Percentiles rank a stretch among this genome's conserved stretches.
Evolutionary conservation across 345 rosid genomes (phyloP).

Genomic region (Lepidium aucheri): DNA sequence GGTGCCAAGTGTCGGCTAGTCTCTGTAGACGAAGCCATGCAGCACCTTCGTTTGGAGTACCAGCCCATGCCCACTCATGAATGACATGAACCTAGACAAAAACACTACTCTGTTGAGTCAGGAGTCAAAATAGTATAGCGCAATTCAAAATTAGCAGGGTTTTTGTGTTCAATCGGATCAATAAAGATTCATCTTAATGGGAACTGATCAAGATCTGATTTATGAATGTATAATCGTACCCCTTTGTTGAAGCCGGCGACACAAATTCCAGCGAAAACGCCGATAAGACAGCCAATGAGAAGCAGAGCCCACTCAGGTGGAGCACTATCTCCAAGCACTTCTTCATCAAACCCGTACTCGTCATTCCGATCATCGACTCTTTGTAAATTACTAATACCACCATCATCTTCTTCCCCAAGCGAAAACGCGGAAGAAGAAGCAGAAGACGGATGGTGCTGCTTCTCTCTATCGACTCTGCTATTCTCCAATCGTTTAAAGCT

Average conservation of each 20-base stretch:
- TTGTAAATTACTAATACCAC: constrained; percentile 15
- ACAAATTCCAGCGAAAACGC: constrained; percentile 82
- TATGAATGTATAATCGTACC: constrained; percentile 31
- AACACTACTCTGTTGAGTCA: constrained; percentile 16
- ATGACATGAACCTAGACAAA: constrained; percentile 67
- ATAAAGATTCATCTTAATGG: neutral
- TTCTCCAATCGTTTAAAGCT: constrained; percentile 42
- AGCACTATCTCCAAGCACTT: constrained; percentile 61
- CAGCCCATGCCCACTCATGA: constrained; percentile 99
- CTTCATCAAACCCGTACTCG: constrained; percentile 28
- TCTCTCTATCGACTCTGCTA: constrained; percentile 33
- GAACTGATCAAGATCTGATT: constrained; percentile 14
- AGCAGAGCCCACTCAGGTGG: constrained; percentile 97
- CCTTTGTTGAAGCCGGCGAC: constrained; percentile 91
- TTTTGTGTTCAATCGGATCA: neutral
- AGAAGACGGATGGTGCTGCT: constrained; percentile 15
- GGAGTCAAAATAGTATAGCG: neutral
- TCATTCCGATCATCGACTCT: constrained; percentile 14
- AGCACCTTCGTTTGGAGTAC: constrained; percentile 96
- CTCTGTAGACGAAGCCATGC: constrained; percentile 93
- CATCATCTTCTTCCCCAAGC: neutral
- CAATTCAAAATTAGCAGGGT: neutral
- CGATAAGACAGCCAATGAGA: constrained; percentile 83
- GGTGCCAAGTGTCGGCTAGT: constrained; percentile 88
- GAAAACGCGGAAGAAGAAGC: constrained; percentile 26